Conservation (phyloP, 2,329 filamentous ascomycete genomes). For the Nemania diffusa region DNA sequence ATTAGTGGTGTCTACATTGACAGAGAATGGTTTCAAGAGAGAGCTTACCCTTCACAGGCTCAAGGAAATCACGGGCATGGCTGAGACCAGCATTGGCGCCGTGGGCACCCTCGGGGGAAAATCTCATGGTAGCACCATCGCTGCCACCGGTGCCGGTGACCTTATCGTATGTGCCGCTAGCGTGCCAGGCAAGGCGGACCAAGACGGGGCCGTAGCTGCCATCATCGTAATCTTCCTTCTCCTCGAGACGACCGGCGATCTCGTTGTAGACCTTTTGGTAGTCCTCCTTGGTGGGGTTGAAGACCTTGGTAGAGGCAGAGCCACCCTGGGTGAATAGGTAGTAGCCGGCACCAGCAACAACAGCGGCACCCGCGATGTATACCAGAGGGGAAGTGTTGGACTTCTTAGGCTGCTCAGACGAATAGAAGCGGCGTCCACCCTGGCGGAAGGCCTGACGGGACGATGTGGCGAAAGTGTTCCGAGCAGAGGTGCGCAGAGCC, state of each 20-base stretch:
- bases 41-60: conserved; percentile 82
- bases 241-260: conserved; percentile 81
- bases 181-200: conserved; percentile 92
- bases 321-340: conserved; percentile 69
- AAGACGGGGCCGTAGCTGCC: conserved; percentile 95
- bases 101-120: conserved; percentile 87
- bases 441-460: conserved; percentile 77
- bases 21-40: not conserved
- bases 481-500: conserved; percentile 68
- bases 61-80: conserved; percentile 88
- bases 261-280: conserved; percentile 96
- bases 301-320: conserved; percentile 62
- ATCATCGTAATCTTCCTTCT: conserved; percentile 96
- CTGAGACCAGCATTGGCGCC: conserved; percentile 93
- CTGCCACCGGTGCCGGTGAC: conserved; percentile 88
- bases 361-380: conserved; percentile 68
- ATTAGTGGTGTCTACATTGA: conserved; percentile 18
- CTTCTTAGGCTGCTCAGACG: conserved; percentile 71
- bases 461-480: conserved; percentile 67
- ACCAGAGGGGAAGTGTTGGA: conserved; percentile 61
- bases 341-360: conserved; percentile 71
- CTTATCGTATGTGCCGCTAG: conserved; percentile 90
- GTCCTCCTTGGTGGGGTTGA: conserved; percentile 82
- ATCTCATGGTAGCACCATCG: conserved; percentile 98
- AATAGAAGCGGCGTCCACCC: conserved; percentile 81